Base-by-base conservation (phyloP, 2,329 filamentous ascomycete genomes). In the Cylindrodendrum hubeiense region DNA sequence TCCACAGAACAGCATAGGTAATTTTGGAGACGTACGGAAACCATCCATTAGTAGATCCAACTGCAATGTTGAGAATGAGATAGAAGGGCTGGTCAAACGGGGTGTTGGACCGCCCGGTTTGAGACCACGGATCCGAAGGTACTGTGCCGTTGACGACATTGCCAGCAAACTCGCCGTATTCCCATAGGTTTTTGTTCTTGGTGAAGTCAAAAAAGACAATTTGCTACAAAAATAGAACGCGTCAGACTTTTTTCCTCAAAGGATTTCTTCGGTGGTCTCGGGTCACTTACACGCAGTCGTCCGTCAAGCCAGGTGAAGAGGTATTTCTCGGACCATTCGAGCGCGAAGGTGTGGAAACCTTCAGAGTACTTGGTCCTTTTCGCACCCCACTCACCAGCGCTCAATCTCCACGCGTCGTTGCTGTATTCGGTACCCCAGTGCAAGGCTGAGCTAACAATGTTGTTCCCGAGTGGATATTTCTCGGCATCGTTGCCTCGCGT, bases 291-390 rank as follows among this genome's bases (percentile, higher is more conserved):
- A 64, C 79, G 74, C 8, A 83, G 76, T 2, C 80, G 78, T 43
- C 77, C 80, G 65, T 87, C 83, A 5, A 86, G 75, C 70, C 84
- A 87, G 2, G 83, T 85, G 73, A 84, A 86, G n/a, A 87, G 75
- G 71, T 86, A 86, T 50, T 85, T 81, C 65, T 83, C 78, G 19
- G 77, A 79, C 85, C 85, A 87, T 68, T 86, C 84, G 4, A 87
- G 63, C 1, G 84, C 85, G 59, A 81, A 87, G 1, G 82, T 86
- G 71, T 86, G 83, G 70, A 82, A 86, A 2, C 67, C 69, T 2
- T 81, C 71, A 9, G 79, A 76, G 60, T 80, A 83, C 44, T 80
- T 74, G 2, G 68, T 70, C 43, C 79, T 73, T 46, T 75, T 73
- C 10, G 78, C 70, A 19, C 69, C 69, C 67, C 75, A 75, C 41